phyloP scores from a whole-genome alignment of 73 alveolate species.

The Paramecium octaurelia region DNA sequence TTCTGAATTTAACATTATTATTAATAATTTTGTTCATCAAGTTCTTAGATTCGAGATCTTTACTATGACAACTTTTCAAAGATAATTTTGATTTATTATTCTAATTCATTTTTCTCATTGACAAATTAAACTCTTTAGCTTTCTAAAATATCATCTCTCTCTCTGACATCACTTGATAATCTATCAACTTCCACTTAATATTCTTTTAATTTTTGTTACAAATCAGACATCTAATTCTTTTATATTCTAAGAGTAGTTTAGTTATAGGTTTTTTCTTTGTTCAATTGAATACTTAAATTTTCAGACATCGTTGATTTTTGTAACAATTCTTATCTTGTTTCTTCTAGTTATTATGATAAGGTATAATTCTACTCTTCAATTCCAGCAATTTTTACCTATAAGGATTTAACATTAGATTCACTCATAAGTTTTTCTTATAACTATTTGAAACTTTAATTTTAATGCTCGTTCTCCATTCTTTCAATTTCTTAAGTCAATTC shows the following conservation, averaged over 20 bases:
- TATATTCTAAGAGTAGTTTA: not conserved
- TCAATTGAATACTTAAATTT: not conserved
- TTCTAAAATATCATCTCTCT: constrained; percentile 16
- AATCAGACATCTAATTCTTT: not conserved
- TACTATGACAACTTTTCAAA: not conserved
- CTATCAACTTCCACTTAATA: constrained; percentile 29
- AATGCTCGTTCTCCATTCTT: not conserved
- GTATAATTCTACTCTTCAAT: not conserved
- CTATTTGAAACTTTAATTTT: not conserved
- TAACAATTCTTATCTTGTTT: not conserved
- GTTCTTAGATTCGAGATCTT: not conserved
- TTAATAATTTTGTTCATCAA: not conserved
- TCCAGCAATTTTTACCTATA: not conserved
- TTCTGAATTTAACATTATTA: not conserved
- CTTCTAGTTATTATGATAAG: not conserved
- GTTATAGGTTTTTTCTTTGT: not conserved
- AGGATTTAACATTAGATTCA: not conserved
- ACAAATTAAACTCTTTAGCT: not conserved
- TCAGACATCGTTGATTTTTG: not conserved
- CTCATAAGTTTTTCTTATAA: not conserved
- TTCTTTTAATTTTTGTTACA: constrained; percentile 25
- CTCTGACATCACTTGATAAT: constrained; percentile 1
- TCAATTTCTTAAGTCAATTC: not conserved
- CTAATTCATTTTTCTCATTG: constrained; percentile 51
- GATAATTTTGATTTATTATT: not conserved